phyloP scores from a whole-genome alignment of 805 yeast species.

The Candida parachauliodes region DNA sequence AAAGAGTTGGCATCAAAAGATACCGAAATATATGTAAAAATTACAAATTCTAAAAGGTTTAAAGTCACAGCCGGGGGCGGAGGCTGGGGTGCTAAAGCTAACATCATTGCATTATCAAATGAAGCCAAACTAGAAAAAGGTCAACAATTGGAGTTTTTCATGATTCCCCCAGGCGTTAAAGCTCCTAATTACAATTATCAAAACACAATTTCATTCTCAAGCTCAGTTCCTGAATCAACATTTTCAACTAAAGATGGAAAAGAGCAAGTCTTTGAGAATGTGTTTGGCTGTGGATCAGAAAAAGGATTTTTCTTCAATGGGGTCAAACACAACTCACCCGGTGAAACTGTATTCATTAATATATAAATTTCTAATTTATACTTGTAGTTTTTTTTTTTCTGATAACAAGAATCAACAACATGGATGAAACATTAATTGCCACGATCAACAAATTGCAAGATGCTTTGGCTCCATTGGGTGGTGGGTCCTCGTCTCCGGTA shows the following conservation, averaged over 20 bases:
- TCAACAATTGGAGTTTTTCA: slow-evolving; percentile 44
- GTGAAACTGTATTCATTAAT: slow-evolving; percentile 18
- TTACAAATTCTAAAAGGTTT: slow-evolving; percentile 26
- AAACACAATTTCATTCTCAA: slow-evolving; percentile 22
- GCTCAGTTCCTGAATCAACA: slow-evolving; percentile 27
- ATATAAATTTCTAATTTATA: slow-evolving; percentile 30
- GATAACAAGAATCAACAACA: slow-evolving; percentile 17
- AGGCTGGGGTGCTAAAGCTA: slow-evolving; percentile 70
- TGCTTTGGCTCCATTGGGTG: slow-evolving; percentile 95
- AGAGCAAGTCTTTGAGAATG: slow-evolving; percentile 11
- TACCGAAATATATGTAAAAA: slow-evolving; percentile 38
- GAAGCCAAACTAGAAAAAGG: slow-evolving; percentile 45
- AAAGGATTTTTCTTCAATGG: slow-evolving; percentile 25
- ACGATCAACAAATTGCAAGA: slow-evolving; percentile 90
- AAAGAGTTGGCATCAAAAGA: slow-evolving; percentile 40
- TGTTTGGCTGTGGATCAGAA: slow-evolving; percentile 34
- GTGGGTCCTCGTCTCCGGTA: slow-evolving; percentile 83
- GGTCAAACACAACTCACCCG: slow-evolving; percentile 25
- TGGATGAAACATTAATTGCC: slow-evolving; percentile 77
- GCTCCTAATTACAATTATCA: slow-evolving; percentile 11
- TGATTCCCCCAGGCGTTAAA: slow-evolving; percentile 35
- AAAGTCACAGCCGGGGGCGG: slow-evolving; percentile 74
- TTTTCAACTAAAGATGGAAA: slow-evolving; percentile 11
- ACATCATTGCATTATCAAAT: slow-evolving; percentile 63
- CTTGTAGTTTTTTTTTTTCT: slow-evolving; percentile 8